These are phyloP conservation scores for Pistacia vera DNA, from an alignment of 345 rosid species.

Conservation along the genomic window DNA sequence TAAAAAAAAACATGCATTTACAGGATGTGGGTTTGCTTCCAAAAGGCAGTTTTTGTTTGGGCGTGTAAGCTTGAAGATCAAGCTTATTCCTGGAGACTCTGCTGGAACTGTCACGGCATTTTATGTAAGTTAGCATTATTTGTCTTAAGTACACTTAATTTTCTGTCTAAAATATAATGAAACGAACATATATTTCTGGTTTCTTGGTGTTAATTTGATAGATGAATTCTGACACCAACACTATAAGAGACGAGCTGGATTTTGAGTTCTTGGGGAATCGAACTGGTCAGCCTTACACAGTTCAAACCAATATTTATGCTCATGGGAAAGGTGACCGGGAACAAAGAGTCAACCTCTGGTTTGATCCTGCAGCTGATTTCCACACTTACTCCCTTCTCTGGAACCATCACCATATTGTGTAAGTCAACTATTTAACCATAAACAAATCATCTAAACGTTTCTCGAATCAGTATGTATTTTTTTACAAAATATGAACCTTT, in stretches of 20 bases:
- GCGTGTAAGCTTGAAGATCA: constrained; percentile 88
- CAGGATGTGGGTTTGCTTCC: constrained; percentile 95
- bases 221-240: constrained; percentile 83
- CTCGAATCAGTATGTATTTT: not conserved
- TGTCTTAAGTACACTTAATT: no score
- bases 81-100: constrained; percentile 94
- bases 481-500: not conserved
- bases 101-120: constrained; percentile 99
- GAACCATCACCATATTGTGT: constrained; percentile 82
- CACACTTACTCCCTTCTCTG: constrained; percentile 72
- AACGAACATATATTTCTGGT: not conserved
- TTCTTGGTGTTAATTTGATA: constrained; percentile 20
- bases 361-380: constrained; percentile 77
- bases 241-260: constrained; percentile 77
- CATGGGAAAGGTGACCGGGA: constrained; percentile 93
- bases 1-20: not conserved
- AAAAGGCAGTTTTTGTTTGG: constrained; percentile 75
- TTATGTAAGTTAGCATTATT: constrained; percentile 46
- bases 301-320: constrained; percentile 85
- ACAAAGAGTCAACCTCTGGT: constrained; percentile 93
- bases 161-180: not conserved
- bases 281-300: constrained; percentile 88
- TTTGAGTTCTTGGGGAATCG: constrained; percentile 94
- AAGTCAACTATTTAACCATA: constrained; percentile 25
- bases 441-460: not conserved